Conservation (phyloP, 306 rosid genomes). For the Medicago arabica region DNA sequence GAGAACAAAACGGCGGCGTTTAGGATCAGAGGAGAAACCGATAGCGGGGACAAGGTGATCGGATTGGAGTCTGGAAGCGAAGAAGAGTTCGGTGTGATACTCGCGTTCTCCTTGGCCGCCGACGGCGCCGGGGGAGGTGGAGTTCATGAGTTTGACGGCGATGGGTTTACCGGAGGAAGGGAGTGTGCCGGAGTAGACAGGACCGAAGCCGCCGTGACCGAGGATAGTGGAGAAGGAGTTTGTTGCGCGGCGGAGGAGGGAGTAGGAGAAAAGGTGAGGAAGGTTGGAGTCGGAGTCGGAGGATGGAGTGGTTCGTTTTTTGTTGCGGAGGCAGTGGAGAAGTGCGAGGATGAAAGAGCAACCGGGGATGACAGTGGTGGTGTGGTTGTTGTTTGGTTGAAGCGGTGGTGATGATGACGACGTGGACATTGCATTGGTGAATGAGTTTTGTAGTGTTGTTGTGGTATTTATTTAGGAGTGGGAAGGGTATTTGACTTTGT, state of each 20-base stretch:
- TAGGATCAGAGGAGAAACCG: slow-evolving; percentile 76
- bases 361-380: slow-evolving; percentile 5
- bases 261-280: slow-evolving; percentile 71
- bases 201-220: slow-evolving; percentile 94
- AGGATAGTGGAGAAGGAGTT: slow-evolving; percentile 78
- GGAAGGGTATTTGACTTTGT: not conserved
- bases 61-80: slow-evolving; percentile 70
- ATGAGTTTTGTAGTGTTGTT: not conserved
- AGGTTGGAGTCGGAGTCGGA: slow-evolving; percentile 62
- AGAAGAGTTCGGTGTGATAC: slow-evolving; percentile 90
- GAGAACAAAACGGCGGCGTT: slow-evolving; percentile 70
- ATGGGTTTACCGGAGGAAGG: slow-evolving; percentile 54
- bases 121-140: slow-evolving; percentile 50
- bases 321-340: slow-evolving; percentile 60
- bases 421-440: slow-evolving; percentile 56
- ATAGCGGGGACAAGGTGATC: slow-evolving; percentile 54
- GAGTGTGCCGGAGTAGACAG: slow-evolving; percentile 69
- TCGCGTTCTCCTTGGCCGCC: slow-evolving; percentile 79
- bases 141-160: slow-evolving; percentile 94
- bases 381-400: not conserved
- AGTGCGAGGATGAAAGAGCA: slow-evolving; percentile 66
- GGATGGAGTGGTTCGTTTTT: slow-evolving; percentile 70
- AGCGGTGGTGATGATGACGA: slow-evolving; percentile 39
- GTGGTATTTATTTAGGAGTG: not conserved
- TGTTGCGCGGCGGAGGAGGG: slow-evolving; percentile 89